Percentiles rank a stretch among this genome's conserved stretches.
Evolutionary conservation across 164 flowering plant species (phyloP).

Genomic region (Kingdonia uniflora): DNA sequence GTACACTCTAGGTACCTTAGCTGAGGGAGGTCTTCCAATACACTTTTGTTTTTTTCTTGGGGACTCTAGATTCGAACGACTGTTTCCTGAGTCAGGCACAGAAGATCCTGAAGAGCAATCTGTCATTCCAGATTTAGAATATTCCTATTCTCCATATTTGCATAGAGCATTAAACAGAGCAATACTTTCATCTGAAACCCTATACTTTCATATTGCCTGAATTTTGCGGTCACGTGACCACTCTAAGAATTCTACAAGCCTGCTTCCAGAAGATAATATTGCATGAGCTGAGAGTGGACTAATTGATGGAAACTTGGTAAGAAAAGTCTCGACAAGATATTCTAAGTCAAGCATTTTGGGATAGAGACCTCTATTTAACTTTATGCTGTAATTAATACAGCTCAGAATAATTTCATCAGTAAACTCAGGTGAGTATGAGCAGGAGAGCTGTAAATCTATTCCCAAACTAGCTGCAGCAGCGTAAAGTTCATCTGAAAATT

Average conservation of each 20-base stretch:
- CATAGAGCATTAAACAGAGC: slow-evolving; percentile 49
- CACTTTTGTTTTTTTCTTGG: slow-evolving; percentile 33
- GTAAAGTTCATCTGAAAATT: slow-evolving; percentile 83
- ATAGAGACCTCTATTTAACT: slow-evolving; percentile 29
- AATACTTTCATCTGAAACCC: slow-evolving; percentile 61
- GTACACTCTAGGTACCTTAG: slow-evolving; percentile 14
- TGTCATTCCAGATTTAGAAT: slow-evolving; percentile 78
- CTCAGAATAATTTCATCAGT: slow-evolving; percentile 75
- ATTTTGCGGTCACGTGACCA: slow-evolving; percentile 41
- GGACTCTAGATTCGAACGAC: slow-evolving; percentile 22
- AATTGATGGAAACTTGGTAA: slow-evolving; percentile 74
- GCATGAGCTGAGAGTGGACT: slow-evolving; percentile 90
- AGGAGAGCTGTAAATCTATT: slow-evolving; percentile 67
- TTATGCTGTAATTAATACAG: slow-evolving; percentile 36
- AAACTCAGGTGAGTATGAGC: slow-evolving; percentile 58
- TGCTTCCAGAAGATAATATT: slow-evolving; percentile 53
- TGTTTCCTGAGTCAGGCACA: slow-evolving; percentile 47
- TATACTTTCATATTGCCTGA: slow-evolving; percentile 35
- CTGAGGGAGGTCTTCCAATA: slow-evolving; percentile 15
- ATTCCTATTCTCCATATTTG: slow-evolving; percentile 75
- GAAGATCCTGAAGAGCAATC: slow-evolving; percentile 85
- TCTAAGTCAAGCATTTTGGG: slow-evolving; percentile 81
- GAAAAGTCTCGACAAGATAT: slow-evolving; percentile 85
- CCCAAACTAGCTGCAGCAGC: slow-evolving; percentile 91
- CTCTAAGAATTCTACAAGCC: slow-evolving; percentile 51